Evolutionary conservation across 306 rosid genomes (phyloP).

Genomic region (Cotoneaster glaucophyllus): DNA sequence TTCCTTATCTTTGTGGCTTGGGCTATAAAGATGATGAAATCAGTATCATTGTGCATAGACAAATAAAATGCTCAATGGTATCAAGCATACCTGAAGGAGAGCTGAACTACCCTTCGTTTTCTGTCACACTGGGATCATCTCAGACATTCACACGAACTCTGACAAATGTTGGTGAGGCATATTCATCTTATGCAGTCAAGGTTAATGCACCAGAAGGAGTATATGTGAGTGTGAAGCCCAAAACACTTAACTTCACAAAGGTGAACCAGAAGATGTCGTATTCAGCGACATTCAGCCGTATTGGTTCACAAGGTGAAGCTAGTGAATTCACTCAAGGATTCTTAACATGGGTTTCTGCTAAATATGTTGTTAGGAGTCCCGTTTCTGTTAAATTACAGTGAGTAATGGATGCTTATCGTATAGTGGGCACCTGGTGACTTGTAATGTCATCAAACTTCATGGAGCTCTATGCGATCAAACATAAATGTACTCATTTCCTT

Average conservation of each 20-base stretch:
- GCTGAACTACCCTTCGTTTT: conserved; percentile 71
- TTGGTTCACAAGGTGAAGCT: conserved; percentile 16
- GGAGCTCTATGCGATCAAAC: not conserved
- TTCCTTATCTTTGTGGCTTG: conserved; percentile 67
- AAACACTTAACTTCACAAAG: conserved; percentile 39
- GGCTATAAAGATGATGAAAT: conserved; percentile 44
- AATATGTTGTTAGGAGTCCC: conserved; percentile 44
- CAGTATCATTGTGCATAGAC: conserved; percentile 35
- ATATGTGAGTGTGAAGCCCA: conserved; percentile 43
- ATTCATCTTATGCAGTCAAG: conserved; percentile 36
- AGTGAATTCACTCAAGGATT: conserved; percentile 42
- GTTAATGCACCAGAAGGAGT: conserved; percentile 49
- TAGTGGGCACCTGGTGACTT: conserved; percentile 12
- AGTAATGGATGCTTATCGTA: conserved; percentile 1
- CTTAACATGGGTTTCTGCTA: conserved; percentile 45
- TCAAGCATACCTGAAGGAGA: conserved; percentile 60
- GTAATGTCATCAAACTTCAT: conserved; percentile 13
- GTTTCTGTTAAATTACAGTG: conserved; percentile 35
- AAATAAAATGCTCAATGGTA: conserved; percentile 39
- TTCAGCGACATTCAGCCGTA: conserved; percentile 40
- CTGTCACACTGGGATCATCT: conserved; percentile 42
- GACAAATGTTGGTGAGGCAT: conserved; percentile 58
- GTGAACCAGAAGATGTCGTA: conserved; percentile 49
- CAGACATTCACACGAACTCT: conserved; percentile 67
- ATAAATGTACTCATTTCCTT: not conserved